Evolutionary conservation across 805 yeast species (phyloP), one percentile per base, ranked within the genome.

Genomic region (Nakazawaea ernobii): DNA sequence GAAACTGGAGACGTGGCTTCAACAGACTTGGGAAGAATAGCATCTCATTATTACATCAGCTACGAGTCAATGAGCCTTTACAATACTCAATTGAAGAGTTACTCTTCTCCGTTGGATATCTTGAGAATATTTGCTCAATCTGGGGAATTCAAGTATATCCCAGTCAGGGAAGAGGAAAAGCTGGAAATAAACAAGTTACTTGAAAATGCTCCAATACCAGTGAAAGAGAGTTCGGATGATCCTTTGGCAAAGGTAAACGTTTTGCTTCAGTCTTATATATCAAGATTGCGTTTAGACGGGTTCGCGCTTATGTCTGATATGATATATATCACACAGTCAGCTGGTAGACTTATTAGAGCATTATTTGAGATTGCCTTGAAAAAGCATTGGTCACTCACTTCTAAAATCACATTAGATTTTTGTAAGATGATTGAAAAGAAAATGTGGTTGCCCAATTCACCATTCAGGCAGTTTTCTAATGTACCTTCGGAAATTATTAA

Each of bases 291-390:
- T 8, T 68, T 94, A 14, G 94, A 86, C 0, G 98, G 98, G 0
- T 87, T 88, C 67, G 97, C 97, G 0, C 66, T 95, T 51, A 80
- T 85, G 75, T 81, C 96, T 0, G 99, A 94, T 68, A 89, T 91
- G 96, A 74, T 88, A 3, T 94, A 87, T 60, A 80, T 94, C 36
- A 86, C 94, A 0, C 98, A 94, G 63, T 88, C 95, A 36, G 97
- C 97, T 1, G 92, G 95, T 3, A 75, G 99, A 59, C 64, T 94
- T 35, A 70, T 91, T 48, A 69, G 97, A 49, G 97, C 98, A 0
- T 75, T 95, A 52, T 81, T 77, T 60, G 97, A 92, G 59, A 78
- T 94, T 32, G 77, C 86, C 8, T 55, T 86, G 40, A 70, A 74
- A 45, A 86, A 82, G 53, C 74, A 75, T 9, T 90, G 96, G 95